These are phyloP conservation scores for Pseudonitzschia multistriata DNA, from an alignment of 108 stramenopile species.

Conservation along the genomic window DNA sequence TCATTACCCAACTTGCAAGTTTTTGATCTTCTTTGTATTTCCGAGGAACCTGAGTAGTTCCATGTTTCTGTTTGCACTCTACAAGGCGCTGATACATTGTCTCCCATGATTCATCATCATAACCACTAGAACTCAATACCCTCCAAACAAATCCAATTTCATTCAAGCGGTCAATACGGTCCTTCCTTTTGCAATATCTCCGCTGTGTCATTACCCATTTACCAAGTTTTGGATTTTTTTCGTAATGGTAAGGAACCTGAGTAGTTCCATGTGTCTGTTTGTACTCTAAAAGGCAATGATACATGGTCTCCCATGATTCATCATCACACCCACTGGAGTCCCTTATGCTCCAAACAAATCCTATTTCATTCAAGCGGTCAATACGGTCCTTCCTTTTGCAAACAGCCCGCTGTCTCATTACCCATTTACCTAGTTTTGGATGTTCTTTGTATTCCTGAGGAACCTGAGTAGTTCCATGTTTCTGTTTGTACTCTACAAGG, in stretches of 20 bases:
- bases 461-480: constrained; percentile 43
- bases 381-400: constrained; percentile 24
- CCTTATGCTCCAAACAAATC: constrained; percentile 56
- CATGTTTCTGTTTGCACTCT: too few species aligned
- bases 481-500: constrained; percentile 32
- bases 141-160: constrained; percentile 50
- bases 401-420: constrained; percentile 18
- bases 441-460: constrained; percentile 40
- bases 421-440: constrained; percentile 46
- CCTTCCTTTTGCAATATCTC: neutral
- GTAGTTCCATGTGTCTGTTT: constrained; percentile 38
- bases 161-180: constrained; percentile 43
- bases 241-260: constrained; percentile 45
- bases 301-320: constrained; percentile 33
- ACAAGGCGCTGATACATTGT: too few species aligned
- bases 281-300: constrained; percentile 28
- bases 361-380: constrained; percentile 39
- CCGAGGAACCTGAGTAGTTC: too few species aligned
- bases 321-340: constrained; percentile 17
- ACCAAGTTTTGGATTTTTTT: constrained; percentile 38
- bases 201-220: constrained; percentile 42
- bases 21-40: too few species aligned
- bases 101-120: too few species aligned
- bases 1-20: too few species aligned
- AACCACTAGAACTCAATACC: too few species aligned